Evolutionary conservation across 129 eudicot genomes (phyloP).

Genomic region (Smallanthus sonchifolius): DNA sequence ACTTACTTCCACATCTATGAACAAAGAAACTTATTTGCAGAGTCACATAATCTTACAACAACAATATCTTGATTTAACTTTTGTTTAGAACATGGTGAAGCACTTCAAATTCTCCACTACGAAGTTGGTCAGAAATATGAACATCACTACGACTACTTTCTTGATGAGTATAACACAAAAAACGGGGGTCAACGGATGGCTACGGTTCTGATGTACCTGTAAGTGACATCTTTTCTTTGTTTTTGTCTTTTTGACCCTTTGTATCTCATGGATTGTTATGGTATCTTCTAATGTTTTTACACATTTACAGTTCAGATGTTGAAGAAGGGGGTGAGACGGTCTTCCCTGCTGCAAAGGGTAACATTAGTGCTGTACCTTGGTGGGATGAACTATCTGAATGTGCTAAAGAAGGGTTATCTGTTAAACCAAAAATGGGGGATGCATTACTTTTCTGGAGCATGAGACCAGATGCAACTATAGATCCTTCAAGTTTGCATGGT

Average conservation of each 20-base stretch:
- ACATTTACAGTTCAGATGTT: conserved; percentile 73
- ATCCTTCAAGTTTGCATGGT: conserved; percentile 84
- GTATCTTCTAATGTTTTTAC: neutral
- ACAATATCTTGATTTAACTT: neutral
- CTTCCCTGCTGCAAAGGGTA: conserved; percentile 83
- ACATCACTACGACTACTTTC: conserved; percentile 79
- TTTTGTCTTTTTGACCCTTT: neutral
- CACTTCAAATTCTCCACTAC: conserved; percentile 84
- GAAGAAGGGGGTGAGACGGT: conserved; percentile 99
- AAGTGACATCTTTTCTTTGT: conserved; percentile 23
- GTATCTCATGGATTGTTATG: neutral
- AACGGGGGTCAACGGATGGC: conserved; percentile 95
- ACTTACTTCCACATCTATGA: no score
- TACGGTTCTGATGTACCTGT: conserved; percentile 88
- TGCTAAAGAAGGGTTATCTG: conserved; percentile 75
- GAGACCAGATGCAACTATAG: conserved; percentile 76
- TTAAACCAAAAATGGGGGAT: conserved; percentile 90
- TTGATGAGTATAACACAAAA: conserved; percentile 57
- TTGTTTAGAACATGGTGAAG: conserved; percentile 85
- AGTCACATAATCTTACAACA: neutral
- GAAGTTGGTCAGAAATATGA: conserved; percentile 85
- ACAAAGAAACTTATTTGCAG: neutral
- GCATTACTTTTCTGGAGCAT: conserved; percentile 91
- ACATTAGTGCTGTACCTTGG: conserved; percentile 61
- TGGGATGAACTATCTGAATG: conserved; percentile 77